Conservation (phyloP, 768 basidiomycete genomes). For the Leucogyrophana mollusca region DNA sequence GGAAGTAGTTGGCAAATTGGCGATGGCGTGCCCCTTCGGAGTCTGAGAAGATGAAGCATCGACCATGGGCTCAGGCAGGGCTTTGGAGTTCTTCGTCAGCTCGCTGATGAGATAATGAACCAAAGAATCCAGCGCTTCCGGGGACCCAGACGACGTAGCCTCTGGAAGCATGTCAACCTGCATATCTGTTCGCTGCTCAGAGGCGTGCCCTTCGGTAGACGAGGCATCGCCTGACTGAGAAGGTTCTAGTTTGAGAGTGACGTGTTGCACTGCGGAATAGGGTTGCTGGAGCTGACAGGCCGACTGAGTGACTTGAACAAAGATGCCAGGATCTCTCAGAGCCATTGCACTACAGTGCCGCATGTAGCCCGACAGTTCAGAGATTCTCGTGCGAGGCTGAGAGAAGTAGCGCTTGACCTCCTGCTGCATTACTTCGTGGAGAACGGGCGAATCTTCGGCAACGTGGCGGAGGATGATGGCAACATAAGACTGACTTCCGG, state of each 20-base stretch:
- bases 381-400: constrained; percentile 63
- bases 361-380: constrained; percentile 73
- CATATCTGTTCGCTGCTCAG: constrained; percentile 48
- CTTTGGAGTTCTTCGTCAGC: constrained; percentile 60
- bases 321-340: constrained; percentile 73
- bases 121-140: constrained; percentile 54
- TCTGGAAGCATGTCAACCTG: constrained; percentile 46
- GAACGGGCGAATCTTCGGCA: constrained; percentile 68
- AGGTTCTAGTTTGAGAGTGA: constrained; percentile 52
- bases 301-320: constrained; percentile 70
- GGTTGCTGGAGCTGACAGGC: constrained; percentile 74
- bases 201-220: constrained; percentile 4
- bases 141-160: constrained; percentile 21
- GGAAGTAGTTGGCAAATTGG: constrained; percentile 4
- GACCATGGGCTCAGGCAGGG: constrained; percentile 32
- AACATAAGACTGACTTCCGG: constrained; percentile 78
- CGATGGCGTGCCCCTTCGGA: constrained; percentile 10
- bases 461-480: constrained; percentile 90
- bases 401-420: constrained; percentile 81
- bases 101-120: constrained; percentile 74
- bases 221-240: constrained; percentile 9
- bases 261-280: constrained; percentile 51
- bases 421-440: constrained; percentile 76
- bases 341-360: constrained; percentile 77
- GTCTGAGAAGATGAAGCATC: constrained; percentile 11